Evolutionary conservation across 192 early-diverging fungal genomes (phyloP).

Genomic region (Linnemannia schmuckeri): DNA sequence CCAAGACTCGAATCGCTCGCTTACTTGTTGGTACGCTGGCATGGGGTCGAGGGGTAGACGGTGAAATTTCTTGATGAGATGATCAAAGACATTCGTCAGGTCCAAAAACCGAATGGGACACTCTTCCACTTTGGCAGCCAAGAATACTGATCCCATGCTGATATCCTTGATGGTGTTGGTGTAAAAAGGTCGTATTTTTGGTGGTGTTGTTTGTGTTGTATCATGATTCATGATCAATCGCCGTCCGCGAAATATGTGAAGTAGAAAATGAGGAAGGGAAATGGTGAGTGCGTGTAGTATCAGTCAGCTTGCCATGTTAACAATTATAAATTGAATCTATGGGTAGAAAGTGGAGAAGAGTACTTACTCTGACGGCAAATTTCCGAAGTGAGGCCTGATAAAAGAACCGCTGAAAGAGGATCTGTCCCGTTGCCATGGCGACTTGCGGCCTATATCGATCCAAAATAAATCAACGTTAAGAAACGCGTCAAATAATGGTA

Average conservation of each 20-base stretch:
- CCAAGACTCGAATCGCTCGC: not conserved
- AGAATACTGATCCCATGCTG: slow-evolving; percentile 79
- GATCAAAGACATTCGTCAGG: slow-evolving; percentile 86
- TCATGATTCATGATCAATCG: not conserved
- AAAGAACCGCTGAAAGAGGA: slow-evolving; percentile 95
- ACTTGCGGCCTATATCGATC: slow-evolving; percentile 84
- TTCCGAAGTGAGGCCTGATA: slow-evolving; percentile 80
- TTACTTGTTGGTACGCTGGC: slow-evolving; percentile 70
- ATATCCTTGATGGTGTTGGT: slow-evolving; percentile 61
- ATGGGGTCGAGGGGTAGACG: slow-evolving; percentile 65
- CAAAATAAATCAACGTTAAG: not conserved
- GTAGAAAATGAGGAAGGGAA: not conserved
- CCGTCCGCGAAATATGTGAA: not conserved
- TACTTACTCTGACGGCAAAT: slow-evolving; percentile 74
- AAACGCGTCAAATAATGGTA: not conserved
- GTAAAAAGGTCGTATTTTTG: not conserved
- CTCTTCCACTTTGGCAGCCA: slow-evolving; percentile 89
- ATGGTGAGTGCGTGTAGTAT: slow-evolving; percentile 1
- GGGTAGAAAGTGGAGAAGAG: not conserved
- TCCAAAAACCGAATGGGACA: slow-evolving; percentile 80
- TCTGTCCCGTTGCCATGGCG: slow-evolving; percentile 95
- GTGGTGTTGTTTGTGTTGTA: not conserved
- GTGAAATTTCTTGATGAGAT: slow-evolving; percentile 71
- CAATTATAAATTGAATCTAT: not conserved
- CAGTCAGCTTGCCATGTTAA: not conserved